These are phyloP conservation scores for Picea glauca DNA, from an alignment of 75 land plant species.

Conservation along the genomic window DNA sequence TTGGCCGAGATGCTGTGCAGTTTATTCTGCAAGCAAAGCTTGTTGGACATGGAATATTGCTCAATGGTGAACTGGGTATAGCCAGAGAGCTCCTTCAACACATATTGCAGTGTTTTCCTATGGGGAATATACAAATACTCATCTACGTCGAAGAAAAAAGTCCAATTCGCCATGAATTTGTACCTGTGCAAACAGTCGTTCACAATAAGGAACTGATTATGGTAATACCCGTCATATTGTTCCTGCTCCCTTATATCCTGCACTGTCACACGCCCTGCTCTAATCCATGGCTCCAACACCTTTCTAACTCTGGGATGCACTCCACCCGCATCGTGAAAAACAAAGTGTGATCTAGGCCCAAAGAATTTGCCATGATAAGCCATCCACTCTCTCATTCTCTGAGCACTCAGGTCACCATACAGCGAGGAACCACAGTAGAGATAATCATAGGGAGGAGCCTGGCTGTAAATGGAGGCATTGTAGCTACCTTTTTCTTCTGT, in stretches of 20 bases:
- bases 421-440: conserved; percentile 86
- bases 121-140: conserved; percentile 71
- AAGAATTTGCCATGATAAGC: conserved; percentile 82
- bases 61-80: conserved; percentile 77
- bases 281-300: conserved; percentile 69
- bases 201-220: conserved; percentile 87
- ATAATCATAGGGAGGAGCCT: conserved; percentile 51
- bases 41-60: conserved; percentile 71
- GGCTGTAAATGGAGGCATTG: conserved; percentile 19
- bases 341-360: conserved; percentile 76
- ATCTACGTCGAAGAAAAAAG: conserved; percentile 87
- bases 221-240: conserved; percentile 78
- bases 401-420: conserved; percentile 66
- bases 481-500: conserved; percentile 38
- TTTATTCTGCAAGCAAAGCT: conserved; percentile 33
- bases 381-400: conserved; percentile 73
- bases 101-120: conserved; percentile 29
- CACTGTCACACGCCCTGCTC: conserved; percentile 58
- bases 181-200: conserved; percentile 89
- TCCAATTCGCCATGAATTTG: conserved; percentile 69
- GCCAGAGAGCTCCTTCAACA: conserved; percentile 27
- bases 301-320: conserved; percentile 45
- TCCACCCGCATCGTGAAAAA: conserved; percentile 89
- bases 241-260: conserved; percentile 77
- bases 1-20: not conserved